Percentiles rank a stretch among this genome's conserved stretches.
Evolutionary conservation across 2,329 filamentous ascomycete species (phyloP).

Genomic region (Escovopsis sp.): DNA sequence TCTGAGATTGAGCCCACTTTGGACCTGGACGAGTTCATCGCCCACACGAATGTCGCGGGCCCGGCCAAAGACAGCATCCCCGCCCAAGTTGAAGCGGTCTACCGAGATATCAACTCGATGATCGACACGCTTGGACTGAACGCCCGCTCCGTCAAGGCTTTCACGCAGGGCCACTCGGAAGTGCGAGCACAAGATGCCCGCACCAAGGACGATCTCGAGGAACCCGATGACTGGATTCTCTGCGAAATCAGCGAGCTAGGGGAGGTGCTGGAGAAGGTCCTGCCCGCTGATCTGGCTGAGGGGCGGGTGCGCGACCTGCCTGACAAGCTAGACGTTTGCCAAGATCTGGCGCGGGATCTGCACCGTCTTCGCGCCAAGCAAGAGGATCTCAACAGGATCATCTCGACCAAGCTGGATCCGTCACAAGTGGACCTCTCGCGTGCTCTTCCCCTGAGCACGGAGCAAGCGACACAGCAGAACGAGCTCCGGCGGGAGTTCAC

Average conservation of each 20-base stretch:
- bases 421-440: slow-evolving; percentile 49
- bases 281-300: slow-evolving; percentile 50
- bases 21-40: slow-evolving; percentile 53
- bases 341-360: slow-evolving; percentile 55
- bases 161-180: slow-evolving; percentile 53
- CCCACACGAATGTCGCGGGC: slow-evolving; percentile 38
- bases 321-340: slow-evolving; percentile 52
- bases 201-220: slow-evolving; percentile 53
- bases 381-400: slow-evolving; percentile 63
- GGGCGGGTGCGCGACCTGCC: slow-evolving; percentile 55
- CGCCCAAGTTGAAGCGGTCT: slow-evolving; percentile 51
- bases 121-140: slow-evolving; percentile 86
- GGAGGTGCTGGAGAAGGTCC: slow-evolving; percentile 45
- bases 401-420: slow-evolving; percentile 55
- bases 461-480: slow-evolving; percentile 71
- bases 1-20: slow-evolving; percentile 47
- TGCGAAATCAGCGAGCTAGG: slow-evolving; percentile 60
- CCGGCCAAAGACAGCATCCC: slow-evolving; percentile 43
- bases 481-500: slow-evolving; percentile 67
- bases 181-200: slow-evolving; percentile 38
- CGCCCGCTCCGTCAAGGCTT: slow-evolving; percentile 47
- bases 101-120: slow-evolving; percentile 83
- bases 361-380: slow-evolving; percentile 59
- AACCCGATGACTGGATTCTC: slow-evolving; percentile 55
- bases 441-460: slow-evolving; percentile 64